phyloP scores from a whole-genome alignment of 2,329 filamentous ascomycete genomes.

The Trichoderma citrinoviride region DNA sequence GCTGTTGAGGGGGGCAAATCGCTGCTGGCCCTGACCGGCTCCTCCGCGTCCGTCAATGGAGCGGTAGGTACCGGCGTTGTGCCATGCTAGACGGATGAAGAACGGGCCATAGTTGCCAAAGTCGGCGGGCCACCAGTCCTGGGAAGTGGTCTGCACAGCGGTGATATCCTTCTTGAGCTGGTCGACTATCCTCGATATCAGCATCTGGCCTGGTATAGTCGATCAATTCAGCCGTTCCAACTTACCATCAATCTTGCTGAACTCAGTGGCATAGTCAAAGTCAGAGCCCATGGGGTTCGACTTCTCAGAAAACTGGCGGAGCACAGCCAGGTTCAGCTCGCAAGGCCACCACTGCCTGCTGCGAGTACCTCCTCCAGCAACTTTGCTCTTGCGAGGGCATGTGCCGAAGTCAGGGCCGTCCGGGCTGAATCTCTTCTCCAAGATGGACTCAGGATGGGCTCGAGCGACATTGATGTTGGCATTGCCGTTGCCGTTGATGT shows the following conservation, averaged over 20 bases:
- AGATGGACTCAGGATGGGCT: slow-evolving; percentile 13
- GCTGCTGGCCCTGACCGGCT: slow-evolving; percentile 50
- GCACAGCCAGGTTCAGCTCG: slow-evolving; percentile 63
- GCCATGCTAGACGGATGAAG: slow-evolving; percentile 78
- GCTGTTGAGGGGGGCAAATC: slow-evolving; percentile 73
- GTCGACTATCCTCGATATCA: slow-evolving; percentile 30
- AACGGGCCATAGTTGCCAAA: slow-evolving; percentile 77
- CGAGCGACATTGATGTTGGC: background rate
- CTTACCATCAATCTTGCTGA: slow-evolving; percentile 61
- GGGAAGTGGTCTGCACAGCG: slow-evolving; percentile 69
- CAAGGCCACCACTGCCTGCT: slow-evolving; percentile 75
- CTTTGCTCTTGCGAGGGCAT: slow-evolving; percentile 32
- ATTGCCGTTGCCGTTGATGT: slow-evolving; percentile 19
- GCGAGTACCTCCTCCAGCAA: slow-evolving; percentile 61
- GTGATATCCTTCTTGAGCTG: slow-evolving; percentile 70
- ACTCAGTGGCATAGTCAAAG: slow-evolving; percentile 69
- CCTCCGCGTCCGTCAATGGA: slow-evolving; percentile 71
- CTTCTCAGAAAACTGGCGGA: slow-evolving; percentile 64
- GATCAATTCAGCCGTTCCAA: slow-evolving; percentile 22
- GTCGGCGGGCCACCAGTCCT: slow-evolving; percentile 79
- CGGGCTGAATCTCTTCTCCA: slow-evolving; percentile 18
- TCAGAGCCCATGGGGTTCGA: slow-evolving; percentile 62
- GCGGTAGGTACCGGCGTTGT: slow-evolving; percentile 75
- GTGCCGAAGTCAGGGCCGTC: slow-evolving; percentile 21
- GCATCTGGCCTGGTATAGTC: background rate